These are phyloP conservation scores for Colletotrichum musae DNA, from an alignment of 2,329 filamentous ascomycete species.

Conservation along the genomic window DNA sequence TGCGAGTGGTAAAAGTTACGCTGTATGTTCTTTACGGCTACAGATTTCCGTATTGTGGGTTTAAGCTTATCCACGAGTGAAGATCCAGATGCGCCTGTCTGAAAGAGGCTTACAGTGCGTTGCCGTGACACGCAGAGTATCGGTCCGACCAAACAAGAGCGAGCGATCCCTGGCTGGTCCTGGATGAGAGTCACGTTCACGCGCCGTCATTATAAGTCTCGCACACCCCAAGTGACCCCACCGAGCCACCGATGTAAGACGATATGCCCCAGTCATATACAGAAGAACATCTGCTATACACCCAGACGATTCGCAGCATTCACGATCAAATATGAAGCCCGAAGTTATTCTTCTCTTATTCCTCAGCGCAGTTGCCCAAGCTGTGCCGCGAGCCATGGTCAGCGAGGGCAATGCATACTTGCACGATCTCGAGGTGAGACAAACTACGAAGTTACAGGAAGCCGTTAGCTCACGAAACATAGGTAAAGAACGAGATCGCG, in stretches of 20 bases:
- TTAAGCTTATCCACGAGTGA: conserved; percentile 10
- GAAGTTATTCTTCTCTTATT: neutral
- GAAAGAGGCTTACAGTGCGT: neutral
- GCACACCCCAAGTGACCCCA: too few species aligned
- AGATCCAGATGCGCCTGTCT: neutral
- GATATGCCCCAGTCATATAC: neutral
- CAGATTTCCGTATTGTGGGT: neutral
- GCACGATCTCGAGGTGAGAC: conserved; percentile 3
- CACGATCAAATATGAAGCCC: neutral
- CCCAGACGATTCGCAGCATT: neutral
- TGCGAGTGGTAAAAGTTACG: too few species aligned
- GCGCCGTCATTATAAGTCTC: too few species aligned
- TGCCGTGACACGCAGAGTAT: neutral
- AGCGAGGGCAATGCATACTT: conserved; percentile 2
- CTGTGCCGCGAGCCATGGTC: conserved; percentile 12
- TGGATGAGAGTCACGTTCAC: too few species aligned
- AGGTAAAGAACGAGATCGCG: conserved; percentile 8
- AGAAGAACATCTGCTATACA: neutral
- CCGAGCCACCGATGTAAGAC: too few species aligned
- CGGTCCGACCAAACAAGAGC: neutral
- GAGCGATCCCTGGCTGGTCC: too few species aligned
- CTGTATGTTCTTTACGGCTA: neutral
- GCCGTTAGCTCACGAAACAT: too few species aligned
- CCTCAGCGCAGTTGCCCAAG: conserved; percentile 5
- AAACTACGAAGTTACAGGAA: neutral